Conservation (phyloP, 2,329 filamentous ascomycete species). For the Pseudocercospora crystallina region DNA sequence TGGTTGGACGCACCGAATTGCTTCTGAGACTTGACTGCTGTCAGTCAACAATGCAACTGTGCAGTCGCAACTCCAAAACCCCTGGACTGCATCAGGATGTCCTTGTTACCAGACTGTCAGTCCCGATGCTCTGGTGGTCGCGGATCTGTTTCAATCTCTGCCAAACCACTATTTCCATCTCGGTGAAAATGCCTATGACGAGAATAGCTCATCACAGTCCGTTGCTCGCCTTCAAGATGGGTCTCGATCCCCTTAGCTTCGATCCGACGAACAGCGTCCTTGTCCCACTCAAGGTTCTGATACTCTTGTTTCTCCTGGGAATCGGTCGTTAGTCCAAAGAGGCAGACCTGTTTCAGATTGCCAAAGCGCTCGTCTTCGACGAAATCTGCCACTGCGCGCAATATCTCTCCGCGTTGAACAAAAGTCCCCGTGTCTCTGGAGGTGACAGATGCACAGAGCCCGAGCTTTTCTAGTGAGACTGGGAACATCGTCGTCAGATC, state of each 20-base stretch:
- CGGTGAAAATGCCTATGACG: slow-evolving; percentile 3
- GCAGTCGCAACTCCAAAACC: too few relatives aligned
- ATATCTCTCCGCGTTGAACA: slow-evolving; percentile 27
- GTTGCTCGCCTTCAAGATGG: background rate
- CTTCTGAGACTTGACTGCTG: too few relatives aligned
- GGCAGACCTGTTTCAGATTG: slow-evolving; percentile 4
- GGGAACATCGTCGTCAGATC: too few relatives aligned
- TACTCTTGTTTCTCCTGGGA: background rate
- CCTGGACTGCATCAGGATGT: too few relatives aligned
- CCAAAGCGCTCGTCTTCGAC: background rate
- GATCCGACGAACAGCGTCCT: background rate
- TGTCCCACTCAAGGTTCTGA: background rate
- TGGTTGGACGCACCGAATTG: too few relatives aligned
- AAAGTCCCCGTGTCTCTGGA: too few relatives aligned
- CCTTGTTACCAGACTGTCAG: too few relatives aligned
- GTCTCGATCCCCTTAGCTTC: slow-evolving; percentile 1
- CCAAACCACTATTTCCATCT: slow-evolving; percentile 1
- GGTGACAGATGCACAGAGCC: too few relatives aligned
- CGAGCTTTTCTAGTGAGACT: too few relatives aligned
- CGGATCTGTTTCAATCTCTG: background rate
- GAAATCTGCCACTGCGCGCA: slow-evolving; percentile 26
- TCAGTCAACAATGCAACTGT: too few relatives aligned
- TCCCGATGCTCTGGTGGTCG: background rate
- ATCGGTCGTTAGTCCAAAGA: background rate
- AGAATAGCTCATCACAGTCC: background rate